Base-by-base conservation (phyloP, 2,329 filamentous ascomycete species). In the Fusarium xylarioides region DNA sequence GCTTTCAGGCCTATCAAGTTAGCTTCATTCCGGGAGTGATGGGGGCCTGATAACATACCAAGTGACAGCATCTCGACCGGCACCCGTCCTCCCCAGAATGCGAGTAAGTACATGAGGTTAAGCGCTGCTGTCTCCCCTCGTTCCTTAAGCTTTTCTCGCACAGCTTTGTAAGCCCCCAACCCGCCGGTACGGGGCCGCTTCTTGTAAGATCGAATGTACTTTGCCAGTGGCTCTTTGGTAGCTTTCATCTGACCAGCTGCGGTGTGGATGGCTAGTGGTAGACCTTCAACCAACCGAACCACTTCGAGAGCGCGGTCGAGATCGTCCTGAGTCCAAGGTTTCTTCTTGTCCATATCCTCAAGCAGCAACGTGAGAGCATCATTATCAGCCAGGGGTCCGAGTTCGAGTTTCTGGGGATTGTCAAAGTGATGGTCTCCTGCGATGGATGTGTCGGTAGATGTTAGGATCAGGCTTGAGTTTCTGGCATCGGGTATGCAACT, bases 31-130 rank as follows among this genome's bases (percentile, higher is more conserved):
- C 16, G 28, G 11, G 30, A 14, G 40, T 8, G 34, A 28, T 14
- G 7, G 7, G 12, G 11, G 21, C 19, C 4, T 32, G 46, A 38
- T 28, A 26, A 46, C 66, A 32, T 66, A 74, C 70, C 75, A 34
- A 77, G 73, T n/a, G 74, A 61, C 28, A 77, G 67, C 62, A 77
- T 63, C 54, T 77, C 75, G 21, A 77, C 75, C 15, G 75, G 75
- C 18, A 77, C 42, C n/a, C 73, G 63, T 1, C 68, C 73, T n/a
- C 63, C 70, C 40, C 76, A 77, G 40, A 77, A 76, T 3, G 71
- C 74, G 21, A 77, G 38, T 18, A 77, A 62, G 57, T 77, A 77
- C 68, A 77, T 74, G 40, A 77, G 38, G 32, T 77, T 77, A 26
- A 77, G 73, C 21, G 74, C 74, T 11, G 69, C 69, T 12, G 56